A percentile compares a stretch with the other conserved stretches of the same genome.
Evolutionary conservation across 176 grass and related monocot genomes (phyloP).

Genomic region (Oryza meyeriana): DNA sequence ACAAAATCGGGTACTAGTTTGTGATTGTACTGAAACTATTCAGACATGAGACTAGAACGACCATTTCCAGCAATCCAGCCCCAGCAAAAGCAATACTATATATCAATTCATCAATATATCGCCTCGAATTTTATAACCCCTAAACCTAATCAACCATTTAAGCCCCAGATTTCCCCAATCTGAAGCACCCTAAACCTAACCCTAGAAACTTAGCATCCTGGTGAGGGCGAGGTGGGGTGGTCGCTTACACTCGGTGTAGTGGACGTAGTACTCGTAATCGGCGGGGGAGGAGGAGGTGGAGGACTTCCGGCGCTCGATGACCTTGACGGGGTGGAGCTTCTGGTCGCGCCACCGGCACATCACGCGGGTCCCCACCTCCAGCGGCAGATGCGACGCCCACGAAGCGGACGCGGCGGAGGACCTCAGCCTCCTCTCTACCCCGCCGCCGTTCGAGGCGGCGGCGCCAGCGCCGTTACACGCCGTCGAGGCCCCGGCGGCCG

Average conservation of each 20-base stretch:
- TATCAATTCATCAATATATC: slow-evolving; percentile 24
- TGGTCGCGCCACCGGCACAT: slow-evolving; percentile 98
- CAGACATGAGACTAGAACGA: not conserved
- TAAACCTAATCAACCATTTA: not conserved
- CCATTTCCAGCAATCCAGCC: not conserved
- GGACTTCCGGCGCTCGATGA: slow-evolving; percentile 91
- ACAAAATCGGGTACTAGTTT: not conserved
- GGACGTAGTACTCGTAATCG: slow-evolving; percentile 99
- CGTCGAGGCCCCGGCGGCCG: not conserved
- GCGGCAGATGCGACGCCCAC: slow-evolving; percentile 45
- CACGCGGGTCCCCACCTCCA: slow-evolving; percentile 92
- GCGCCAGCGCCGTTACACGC: not conserved
- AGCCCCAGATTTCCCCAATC: slow-evolving; percentile 8
- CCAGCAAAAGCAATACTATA: not conserved
- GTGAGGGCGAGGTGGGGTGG: not conserved
- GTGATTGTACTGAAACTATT: not conserved
- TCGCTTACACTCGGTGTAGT: slow-evolving; percentile 92
- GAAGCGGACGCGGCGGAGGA: slow-evolving; percentile 22
- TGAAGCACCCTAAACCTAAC: slow-evolving; percentile 33
- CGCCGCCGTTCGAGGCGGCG: slow-evolving; percentile 35
- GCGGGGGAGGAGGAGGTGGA: slow-evolving; percentile 31
- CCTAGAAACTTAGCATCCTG: slow-evolving; percentile 29
- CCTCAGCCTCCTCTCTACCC: slow-evolving; percentile 45
- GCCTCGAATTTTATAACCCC: not conserved
- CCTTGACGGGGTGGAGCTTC: slow-evolving; percentile 95